Base-by-base conservation (phyloP, 768 basidiomycete genomes). In the Kwoniella shandongensis region DNA sequence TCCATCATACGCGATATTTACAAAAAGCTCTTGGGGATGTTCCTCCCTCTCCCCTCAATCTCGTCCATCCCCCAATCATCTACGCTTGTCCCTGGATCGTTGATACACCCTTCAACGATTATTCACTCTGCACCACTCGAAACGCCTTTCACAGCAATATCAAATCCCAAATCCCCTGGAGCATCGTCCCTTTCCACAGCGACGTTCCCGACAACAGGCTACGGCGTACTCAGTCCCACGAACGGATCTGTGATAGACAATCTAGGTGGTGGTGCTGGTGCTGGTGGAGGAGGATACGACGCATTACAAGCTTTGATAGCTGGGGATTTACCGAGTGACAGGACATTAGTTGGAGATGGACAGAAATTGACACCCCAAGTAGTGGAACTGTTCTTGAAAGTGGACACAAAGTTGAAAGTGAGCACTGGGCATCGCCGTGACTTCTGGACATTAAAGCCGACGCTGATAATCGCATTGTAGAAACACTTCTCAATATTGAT, bases 1-100 rank as follows among this genome's bases (percentile, higher is more conserved):
- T 54, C 59, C 13, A 67, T 73, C 58, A 67, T 76, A 50, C 71
- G 70, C 10, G 72, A 72, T 25, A 39, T 75, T 1, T 76, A 76
- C 63, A 70, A 66, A 29, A 72, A 70, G 40, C 47, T 73, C 20
- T 54, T 69, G 7, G 59, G 60, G 10, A 65, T 70, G 58, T 57
- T 75, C 51, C 57, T 72, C 13, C 46, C 57, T 15, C 39, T 39
- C 25, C 46, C 44, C n/a, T 44, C 61, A n/a, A n/a, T 41, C 38
- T 30, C 49, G 20, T 29, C 42, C 25, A 11, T 42, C 23, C 38
- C 35, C 17, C n/a, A 44, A 41, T 17, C 39, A 22, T n/a, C 44
- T n/a, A 8, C 36, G 7, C 29, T 23, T 25, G 2, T 47, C 4
- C 30, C 41, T 4, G 29, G 44, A n/a, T 54, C 55, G 17, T 51